Evolutionary conservation across 768 basidiomycete species (phyloP), one percentile per base, ranked within the genome.

Genomic region (Rhizopogon rudus): DNA sequence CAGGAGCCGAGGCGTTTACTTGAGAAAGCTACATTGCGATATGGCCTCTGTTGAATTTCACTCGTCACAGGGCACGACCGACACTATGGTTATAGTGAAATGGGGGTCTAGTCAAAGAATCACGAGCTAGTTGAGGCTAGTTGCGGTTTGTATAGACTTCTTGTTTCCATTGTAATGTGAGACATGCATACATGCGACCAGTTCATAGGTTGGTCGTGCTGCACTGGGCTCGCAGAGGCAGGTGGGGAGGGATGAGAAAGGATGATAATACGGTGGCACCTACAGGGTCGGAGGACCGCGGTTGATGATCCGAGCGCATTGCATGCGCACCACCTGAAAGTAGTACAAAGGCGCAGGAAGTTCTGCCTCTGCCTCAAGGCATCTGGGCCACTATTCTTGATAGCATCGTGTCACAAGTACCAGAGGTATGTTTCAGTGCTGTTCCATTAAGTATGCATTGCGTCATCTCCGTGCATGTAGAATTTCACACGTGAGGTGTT

Each of bases 381-480:
- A 5, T 50, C 37, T 25, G 44, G 25, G 51, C n/a, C 55, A 53
- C 55, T 56, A 53, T 52, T 44, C 42, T 56, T 44, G 33, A 52
- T 25, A 42, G 51, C 14, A 33, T 20, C 51, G 10, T 44, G 16
- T 35, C 51, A 52, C 55, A 41, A 50, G 29, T 20, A 13, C 14
- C 12, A 44, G 28, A 17, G 49, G 31, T n/a, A 28, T 22, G 20
- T 42, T 49, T 49, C 46, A 35, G 40, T 51, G 35, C 28, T 44
- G 31, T 49, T 28, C 28, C 43, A 55, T 51, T 33, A 25, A 22
- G 53, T 29, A 35, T 42, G 28, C 28, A 60, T 39, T 25, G 22
- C 37, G 39, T 56, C 63, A 65, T 60, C 52, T 60, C 63, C 65
- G 57, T 28, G 13, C 13, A 33, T 33, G 7, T 20, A n/a, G 22